These are phyloP conservation scores for Rhamnella rubrinervis DNA, from an alignment of 331 rosid species.

Conservation along the genomic window DNA sequence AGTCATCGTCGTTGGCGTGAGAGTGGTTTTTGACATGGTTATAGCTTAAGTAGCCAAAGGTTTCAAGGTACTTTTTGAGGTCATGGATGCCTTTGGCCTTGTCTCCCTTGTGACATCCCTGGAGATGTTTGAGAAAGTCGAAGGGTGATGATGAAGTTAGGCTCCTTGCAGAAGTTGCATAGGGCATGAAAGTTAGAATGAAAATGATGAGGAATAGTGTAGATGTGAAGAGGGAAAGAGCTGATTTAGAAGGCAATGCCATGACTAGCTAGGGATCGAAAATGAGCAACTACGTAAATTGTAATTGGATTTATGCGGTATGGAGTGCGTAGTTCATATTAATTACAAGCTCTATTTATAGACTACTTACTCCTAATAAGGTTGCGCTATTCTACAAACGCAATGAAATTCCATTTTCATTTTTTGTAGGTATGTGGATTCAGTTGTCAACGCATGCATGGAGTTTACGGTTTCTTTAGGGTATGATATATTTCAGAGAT, in stretches of 20 bases:
- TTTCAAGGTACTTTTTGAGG: constrained; percentile 31
- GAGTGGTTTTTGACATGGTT: background rate
- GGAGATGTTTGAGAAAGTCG: constrained; percentile 28
- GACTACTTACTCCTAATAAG: no score
- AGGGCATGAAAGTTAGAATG: background rate
- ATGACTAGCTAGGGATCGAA: background rate
- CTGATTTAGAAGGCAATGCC: background rate
- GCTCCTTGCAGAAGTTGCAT: background rate
- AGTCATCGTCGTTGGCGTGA: background rate
- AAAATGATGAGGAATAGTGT: background rate
- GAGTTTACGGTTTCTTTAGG: no score
- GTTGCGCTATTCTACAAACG: no score
- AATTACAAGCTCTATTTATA: no score
- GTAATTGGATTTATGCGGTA: background rate
- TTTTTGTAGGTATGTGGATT: no score
- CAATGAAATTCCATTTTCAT: no score
- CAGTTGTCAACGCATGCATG: no score
- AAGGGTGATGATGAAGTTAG: constrained; percentile 14
- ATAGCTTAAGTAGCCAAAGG: constrained; percentile 31
- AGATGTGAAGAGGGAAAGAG: background rate
- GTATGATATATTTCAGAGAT: no score
- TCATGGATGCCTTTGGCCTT: constrained; percentile 17
- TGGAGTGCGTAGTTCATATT: no score
- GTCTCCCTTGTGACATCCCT: constrained; percentile 35
- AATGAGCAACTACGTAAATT: background rate